Percentiles rank a stretch among this genome's conserved stretches.
Conservation (phyloP, 495 filamentous ascomycete genomes). For the Xylaria grammica region DNA sequence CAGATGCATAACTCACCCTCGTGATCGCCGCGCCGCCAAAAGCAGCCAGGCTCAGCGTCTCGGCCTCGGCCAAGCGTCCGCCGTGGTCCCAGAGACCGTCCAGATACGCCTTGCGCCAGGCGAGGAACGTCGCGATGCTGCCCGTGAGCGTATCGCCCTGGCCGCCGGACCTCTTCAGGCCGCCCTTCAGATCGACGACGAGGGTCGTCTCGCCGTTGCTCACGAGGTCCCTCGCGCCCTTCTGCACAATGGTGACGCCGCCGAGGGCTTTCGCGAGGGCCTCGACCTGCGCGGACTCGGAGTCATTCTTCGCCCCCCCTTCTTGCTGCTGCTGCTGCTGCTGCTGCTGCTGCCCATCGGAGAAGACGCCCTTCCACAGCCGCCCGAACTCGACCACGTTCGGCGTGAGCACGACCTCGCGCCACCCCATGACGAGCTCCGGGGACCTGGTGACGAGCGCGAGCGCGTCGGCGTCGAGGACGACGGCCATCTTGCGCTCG, state of each 20-base stretch:
- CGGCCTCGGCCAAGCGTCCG: conserved; percentile 58
- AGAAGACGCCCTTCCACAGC: conserved; percentile 72
- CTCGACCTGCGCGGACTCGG: conserved; percentile 64
- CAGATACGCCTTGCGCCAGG: conserved; percentile 84
- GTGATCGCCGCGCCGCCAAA: conserved; percentile 89
- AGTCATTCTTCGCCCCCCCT: conserved; percentile 40
- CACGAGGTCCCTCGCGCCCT: conserved; percentile 84
- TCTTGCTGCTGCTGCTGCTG: conserved; percentile 49
- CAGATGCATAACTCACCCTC: conserved; percentile 52
- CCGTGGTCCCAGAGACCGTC: conserved; percentile 82
- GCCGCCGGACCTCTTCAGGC: conserved; percentile 87
- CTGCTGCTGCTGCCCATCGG: conserved; percentile 45
- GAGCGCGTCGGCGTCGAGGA: conserved; percentile 92
- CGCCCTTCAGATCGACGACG: conserved; percentile 75
- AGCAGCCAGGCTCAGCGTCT: conserved; percentile 77
- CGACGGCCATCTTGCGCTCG: conserved; percentile 74
- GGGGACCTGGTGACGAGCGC: conserved; percentile 76
- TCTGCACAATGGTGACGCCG: conserved; percentile 89
- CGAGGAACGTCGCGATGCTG: conserved; percentile 83
- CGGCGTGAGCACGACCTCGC: conserved; percentile 86
- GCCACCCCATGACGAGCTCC: conserved; percentile 78
- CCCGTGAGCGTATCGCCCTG: conserved; percentile 97
- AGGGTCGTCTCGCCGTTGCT: conserved; percentile 79
- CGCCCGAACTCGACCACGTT: conserved; percentile 93
- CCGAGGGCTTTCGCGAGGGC: conserved; percentile 77